Evolutionary conservation across 257 asterid genomes (phyloP).

Genomic region (Scutellaria minor): DNA sequence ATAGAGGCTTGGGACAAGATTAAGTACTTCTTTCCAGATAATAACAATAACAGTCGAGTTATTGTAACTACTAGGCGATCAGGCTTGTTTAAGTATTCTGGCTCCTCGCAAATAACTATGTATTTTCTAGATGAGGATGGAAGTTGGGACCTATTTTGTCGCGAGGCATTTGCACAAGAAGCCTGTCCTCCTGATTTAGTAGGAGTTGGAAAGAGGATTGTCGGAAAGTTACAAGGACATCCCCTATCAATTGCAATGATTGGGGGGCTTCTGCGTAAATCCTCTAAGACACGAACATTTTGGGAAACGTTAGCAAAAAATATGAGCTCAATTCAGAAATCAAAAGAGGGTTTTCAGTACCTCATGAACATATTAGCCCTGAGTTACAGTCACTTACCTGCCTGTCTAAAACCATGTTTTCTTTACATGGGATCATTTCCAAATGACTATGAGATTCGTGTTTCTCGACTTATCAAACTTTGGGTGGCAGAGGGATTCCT

Average conservation of each 20-base stretch:
- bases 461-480: neutral
- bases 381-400: constrained; percentile 24
- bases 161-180: neutral
- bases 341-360: neutral
- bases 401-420: constrained; percentile 16
- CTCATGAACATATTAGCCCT: constrained; percentile 1
- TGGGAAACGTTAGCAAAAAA: neutral
- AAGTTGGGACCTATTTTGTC: constrained; percentile 21
- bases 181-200: constrained; percentile 19
- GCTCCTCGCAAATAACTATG: neutral
- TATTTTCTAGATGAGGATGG: neutral
- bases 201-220: constrained; percentile 1
- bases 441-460: constrained; percentile 4
- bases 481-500: constrained; percentile 26
- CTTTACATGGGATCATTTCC: constrained; percentile 30
- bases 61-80: constrained; percentile 19
- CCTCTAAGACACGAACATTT: neutral
- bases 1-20: constrained; percentile 1
- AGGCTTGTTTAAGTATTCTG: neutral
- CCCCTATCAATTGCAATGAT: constrained; percentile 15
- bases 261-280: constrained; percentile 21
- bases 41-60: constrained; percentile 16
- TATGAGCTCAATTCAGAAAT: neutral
- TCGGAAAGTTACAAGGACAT: constrained; percentile 5
- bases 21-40: neutral